Evolutionary conservation across 306 rosid genomes (phyloP).

Genomic region (Abrus pulchellus): DNA sequence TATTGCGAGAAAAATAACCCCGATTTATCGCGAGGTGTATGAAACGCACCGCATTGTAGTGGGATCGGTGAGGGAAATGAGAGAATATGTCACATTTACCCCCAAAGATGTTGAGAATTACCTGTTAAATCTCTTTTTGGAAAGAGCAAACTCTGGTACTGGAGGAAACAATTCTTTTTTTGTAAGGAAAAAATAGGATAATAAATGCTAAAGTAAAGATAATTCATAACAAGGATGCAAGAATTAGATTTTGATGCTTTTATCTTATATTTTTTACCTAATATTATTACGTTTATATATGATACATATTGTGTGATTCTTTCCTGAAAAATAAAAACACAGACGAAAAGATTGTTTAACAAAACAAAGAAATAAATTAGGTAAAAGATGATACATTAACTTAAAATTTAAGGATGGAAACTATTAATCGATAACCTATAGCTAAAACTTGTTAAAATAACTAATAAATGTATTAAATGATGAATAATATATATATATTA

Average conservation of each 20-base stretch:
- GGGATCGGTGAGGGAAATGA: constrained; percentile 22
- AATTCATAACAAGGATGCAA: background rate
- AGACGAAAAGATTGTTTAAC: background rate
- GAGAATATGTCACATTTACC: constrained; percentile 17
- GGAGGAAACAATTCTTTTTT: background rate
- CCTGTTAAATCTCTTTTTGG: background rate
- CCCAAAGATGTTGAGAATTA: constrained; percentile 30
- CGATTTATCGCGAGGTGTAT: background rate
- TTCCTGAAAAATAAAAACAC: background rate
- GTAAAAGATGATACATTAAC: no score
- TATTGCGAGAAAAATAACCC: background rate
- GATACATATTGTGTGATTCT: background rate
- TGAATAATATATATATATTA: no score
- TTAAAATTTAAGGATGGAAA: no score
- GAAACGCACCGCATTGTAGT: background rate
- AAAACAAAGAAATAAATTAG: no score
- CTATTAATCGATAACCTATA: no score
- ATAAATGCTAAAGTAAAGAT: background rate
- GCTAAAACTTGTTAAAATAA: no score
- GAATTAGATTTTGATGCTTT: background rate
- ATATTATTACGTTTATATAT: background rate
- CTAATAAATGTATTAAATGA: no score
- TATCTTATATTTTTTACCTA: background rate
- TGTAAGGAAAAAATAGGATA: background rate
- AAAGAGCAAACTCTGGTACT: background rate